Percentiles rank a stretch among this genome's conserved stretches.
Conservation (phyloP, 2,329 filamentous ascomycete genomes). For the Tolypocladium pustulatum region DNA sequence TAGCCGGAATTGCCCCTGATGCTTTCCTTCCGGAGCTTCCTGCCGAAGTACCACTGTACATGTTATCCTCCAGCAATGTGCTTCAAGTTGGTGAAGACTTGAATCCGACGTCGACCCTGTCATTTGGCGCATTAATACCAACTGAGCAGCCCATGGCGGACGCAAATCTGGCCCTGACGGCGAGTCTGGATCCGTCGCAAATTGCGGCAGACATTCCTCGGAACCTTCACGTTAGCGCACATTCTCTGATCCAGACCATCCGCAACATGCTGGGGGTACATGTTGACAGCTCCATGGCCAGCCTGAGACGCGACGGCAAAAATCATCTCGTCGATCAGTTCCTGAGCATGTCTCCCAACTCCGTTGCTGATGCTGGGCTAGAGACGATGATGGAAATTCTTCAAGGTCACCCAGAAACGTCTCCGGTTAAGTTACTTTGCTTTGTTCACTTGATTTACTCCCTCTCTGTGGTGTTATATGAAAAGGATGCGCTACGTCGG, state of each 20-base stretch:
- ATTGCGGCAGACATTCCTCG: slow-evolving; percentile 9
- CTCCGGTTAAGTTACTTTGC: slow-evolving; percentile 35
- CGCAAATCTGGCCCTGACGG: slow-evolving; percentile 3
- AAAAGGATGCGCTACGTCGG: slow-evolving; percentile 24
- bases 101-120: background rate
- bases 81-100: background rate
- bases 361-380: slow-evolving; percentile 31
- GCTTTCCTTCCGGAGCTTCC: slow-evolving; percentile 29
- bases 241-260: slow-evolving; percentile 28
- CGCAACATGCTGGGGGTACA: slow-evolving; percentile 37
- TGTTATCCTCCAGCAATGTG: background rate
- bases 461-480: slow-evolving; percentile 35
- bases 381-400: slow-evolving; percentile 28
- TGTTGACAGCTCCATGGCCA: slow-evolving; percentile 31
- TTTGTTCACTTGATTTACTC: slow-evolving; percentile 42
- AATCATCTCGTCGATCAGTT: slow-evolving; percentile 33
- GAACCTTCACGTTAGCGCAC: slow-evolving; percentile 15
- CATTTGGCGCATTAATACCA: background rate
- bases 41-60: slow-evolving; percentile 25
- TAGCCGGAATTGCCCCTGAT: slow-evolving; percentile 8
- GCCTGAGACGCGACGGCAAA: slow-evolving; percentile 25
- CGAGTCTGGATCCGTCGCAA: no score
- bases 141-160: background rate
- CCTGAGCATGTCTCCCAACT: slow-evolving; percentile 23
- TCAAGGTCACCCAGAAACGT: slow-evolving; percentile 22